Percentiles rank a stretch among this genome's conserved stretches.
Conservation (phyloP, 768 basidiomycete genomes). For the Suillus placidus region DNA sequence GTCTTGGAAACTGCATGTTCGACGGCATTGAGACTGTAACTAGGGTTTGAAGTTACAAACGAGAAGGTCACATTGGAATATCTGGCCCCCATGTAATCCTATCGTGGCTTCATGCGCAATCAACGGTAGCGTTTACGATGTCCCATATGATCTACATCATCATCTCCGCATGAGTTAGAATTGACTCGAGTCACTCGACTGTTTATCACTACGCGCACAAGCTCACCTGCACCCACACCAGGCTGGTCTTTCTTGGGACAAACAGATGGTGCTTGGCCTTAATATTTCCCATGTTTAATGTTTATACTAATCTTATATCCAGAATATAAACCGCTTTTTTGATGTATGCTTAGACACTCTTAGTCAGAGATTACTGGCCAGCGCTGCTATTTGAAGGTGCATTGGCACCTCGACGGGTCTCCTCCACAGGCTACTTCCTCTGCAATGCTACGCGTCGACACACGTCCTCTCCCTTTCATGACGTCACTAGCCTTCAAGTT, state of each 20-base stretch:
- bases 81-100: too few species aligned
- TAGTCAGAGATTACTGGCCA: background rate
- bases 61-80: too few species aligned
- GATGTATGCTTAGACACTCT: background rate
- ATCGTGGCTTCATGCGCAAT: too few species aligned
- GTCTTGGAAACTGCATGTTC: too few species aligned
- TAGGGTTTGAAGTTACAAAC: too few species aligned
- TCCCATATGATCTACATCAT: background rate
- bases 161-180: too few species aligned
- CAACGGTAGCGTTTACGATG: too few species aligned
- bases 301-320: background rate
- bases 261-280: background rate
- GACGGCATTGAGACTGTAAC: too few species aligned
- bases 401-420: background rate
- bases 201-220: background rate
- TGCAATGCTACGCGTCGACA: background rate
- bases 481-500: background rate
- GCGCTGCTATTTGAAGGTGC: background rate
- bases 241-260: too few species aligned
- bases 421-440: background rate
- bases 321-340: background rate
- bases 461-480: background rate
- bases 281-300: background rate
- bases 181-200: background rate
- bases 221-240: background rate